A percentile compares a stretch with the other conserved stretches of the same genome.
These are phyloP conservation scores for Penstemon davidsonii DNA, from an alignment of 257 asterid genomes.

Conservation along the genomic window DNA sequence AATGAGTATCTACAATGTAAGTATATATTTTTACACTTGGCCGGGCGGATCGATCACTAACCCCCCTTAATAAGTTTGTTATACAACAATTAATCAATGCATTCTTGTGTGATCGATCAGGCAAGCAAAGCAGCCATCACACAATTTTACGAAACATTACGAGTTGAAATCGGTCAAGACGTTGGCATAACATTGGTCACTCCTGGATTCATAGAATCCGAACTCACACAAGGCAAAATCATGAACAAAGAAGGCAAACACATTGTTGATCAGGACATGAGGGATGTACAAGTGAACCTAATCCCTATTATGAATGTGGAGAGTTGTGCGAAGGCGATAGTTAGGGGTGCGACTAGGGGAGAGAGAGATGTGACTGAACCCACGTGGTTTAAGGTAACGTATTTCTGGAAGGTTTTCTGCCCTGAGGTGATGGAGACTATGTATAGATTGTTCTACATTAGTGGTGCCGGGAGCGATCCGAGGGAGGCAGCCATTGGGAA, in stretches of 20 bases:
- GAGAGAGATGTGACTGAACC: slow-evolving; percentile 63
- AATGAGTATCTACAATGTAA: slow-evolving; percentile 63
- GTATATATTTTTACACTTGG: neutral
- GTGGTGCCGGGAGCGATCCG: slow-evolving; percentile 30
- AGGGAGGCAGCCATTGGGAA: slow-evolving; percentile 37
- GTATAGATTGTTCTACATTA: slow-evolving; percentile 36
- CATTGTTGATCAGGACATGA: slow-evolving; percentile 55
- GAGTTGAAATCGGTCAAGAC: slow-evolving; percentile 69
- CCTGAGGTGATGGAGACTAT: slow-evolving; percentile 60
- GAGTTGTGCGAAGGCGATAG: slow-evolving; percentile 51
- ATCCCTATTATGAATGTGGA: slow-evolving; percentile 46
- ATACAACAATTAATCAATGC: no score
- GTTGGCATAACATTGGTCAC: slow-evolving; percentile 62
- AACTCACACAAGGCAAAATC: slow-evolving; percentile 61
- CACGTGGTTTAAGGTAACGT: slow-evolving; percentile 45
- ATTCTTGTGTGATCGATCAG: slow-evolving; percentile 27
- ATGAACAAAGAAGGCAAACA: slow-evolving; percentile 42
- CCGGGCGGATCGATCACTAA: no score
- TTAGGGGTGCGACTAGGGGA: slow-evolving; percentile 50
- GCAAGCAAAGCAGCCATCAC: slow-evolving; percentile 79
- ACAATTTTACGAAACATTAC: slow-evolving; percentile 66
- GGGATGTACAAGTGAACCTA: slow-evolving; percentile 58
- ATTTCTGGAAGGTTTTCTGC: slow-evolving; percentile 48
- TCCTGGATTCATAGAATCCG: slow-evolving; percentile 68
- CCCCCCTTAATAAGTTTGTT: no score